Percentiles rank a stretch among this genome's conserved stretches.
phyloP scores from a whole-genome alignment of 2,329 filamentous ascomycete species.

The Cucurbitaria berberidis region DNA sequence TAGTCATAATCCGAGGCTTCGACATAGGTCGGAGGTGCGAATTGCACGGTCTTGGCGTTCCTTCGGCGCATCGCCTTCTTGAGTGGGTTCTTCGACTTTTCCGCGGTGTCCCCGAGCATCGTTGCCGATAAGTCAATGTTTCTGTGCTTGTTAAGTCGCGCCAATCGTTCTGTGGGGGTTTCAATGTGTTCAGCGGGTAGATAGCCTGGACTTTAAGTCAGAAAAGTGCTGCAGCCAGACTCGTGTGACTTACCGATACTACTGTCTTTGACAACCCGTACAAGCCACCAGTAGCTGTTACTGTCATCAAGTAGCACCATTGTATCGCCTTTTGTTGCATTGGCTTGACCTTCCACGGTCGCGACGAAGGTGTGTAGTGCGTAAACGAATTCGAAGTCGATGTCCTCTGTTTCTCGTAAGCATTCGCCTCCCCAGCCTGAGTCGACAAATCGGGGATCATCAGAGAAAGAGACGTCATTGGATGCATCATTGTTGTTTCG shows the following conservation, averaged over 20 bases:
- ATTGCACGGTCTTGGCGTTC: constrained; percentile 85
- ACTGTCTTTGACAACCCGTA: constrained; percentile 94
- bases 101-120: constrained; percentile 74
- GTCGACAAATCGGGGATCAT: constrained; percentile 69
- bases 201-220: constrained; percentile 71
- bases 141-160: constrained; percentile 93
- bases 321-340: constrained; percentile 96
- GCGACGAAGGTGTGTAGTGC: constrained; percentile 97
- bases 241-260: constrained; percentile 71
- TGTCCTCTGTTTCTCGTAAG: constrained; percentile 96
- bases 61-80: constrained; percentile 82
- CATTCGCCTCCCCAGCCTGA: constrained; percentile 77
- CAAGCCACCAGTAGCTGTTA: constrained; percentile 99
- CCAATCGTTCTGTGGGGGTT: constrained; percentile 92
- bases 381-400: constrained; percentile 99
- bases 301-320: constrained; percentile 98
- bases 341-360: constrained; percentile 96
- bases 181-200: constrained; percentile 98
- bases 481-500: constrained; percentile 62
- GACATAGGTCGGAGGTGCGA: constrained; percentile 83
- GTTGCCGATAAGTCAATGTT: constrained; percentile 86
- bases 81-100: constrained; percentile 81
- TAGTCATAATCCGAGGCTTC: constrained; percentile 89
- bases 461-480: constrained; percentile 62
- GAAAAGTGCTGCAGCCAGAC: background rate